A percentile compares a stretch with the other conserved stretches of the same genome.
Conservation (phyloP, 352 stramenopile genomes). For the Pythium periplocum region DNA sequence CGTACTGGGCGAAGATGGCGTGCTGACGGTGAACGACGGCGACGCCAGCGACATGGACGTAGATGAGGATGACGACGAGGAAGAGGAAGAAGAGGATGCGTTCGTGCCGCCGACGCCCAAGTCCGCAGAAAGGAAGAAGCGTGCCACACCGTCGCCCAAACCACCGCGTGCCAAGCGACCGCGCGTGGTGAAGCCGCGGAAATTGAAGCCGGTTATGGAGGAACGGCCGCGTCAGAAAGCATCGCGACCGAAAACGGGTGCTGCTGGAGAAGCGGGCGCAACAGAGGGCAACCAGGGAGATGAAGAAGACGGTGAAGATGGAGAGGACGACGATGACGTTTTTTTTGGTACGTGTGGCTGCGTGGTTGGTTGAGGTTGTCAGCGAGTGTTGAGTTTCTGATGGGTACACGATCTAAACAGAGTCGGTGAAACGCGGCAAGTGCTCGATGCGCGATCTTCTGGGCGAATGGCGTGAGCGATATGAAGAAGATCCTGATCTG, state of each 20-base stretch:
- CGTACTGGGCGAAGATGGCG: conserved; percentile 13
- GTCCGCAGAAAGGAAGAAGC: conserved; percentile 11
- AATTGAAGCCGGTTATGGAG: conserved; percentile 31
- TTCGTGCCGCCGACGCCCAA: conserved; percentile 27
- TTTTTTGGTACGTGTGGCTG: conserved; percentile 19
- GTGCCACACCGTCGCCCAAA: not conserved
- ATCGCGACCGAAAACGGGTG: too few species aligned
- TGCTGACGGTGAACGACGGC: too few species aligned
- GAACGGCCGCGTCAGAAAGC: conserved; percentile 11
- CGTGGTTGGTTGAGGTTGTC: too few species aligned
- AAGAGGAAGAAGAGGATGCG: conserved; percentile 15
- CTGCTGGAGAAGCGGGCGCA: conserved; percentile 1
- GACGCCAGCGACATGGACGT: conserved; percentile 1
- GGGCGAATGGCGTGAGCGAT: conserved; percentile 64
- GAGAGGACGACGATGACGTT: conserved; percentile 13
- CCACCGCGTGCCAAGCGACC: too few species aligned
- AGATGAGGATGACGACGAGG: conserved; percentile 15
- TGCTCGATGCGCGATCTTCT: conserved; percentile 44
- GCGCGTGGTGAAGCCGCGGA: conserved; percentile 14
- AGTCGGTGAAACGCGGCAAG: conserved; percentile 51
- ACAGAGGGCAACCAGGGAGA: conserved; percentile 8
- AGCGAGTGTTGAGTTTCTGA: too few species aligned
- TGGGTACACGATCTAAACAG: conserved; percentile 13
- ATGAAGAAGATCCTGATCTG: conserved; percentile 46
- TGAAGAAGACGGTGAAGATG: conserved; percentile 11